These are phyloP conservation scores for Gonium pectorale DNA, from an alignment of 139 green algal species.

Conservation along the genomic window DNA sequence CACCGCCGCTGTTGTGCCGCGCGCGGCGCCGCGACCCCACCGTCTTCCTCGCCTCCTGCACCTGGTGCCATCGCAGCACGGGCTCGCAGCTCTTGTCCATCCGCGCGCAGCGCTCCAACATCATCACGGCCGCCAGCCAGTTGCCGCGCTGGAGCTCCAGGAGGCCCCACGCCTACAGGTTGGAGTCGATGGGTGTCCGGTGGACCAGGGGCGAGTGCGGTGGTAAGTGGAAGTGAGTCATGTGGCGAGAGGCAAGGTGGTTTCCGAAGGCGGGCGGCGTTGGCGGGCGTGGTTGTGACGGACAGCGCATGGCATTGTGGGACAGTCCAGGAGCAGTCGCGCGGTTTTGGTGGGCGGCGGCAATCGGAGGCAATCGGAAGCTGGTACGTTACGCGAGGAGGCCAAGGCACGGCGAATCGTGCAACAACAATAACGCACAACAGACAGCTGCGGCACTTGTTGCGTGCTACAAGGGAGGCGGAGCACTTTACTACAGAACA, in stretches of 20 bases:
- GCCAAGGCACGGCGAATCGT: background rate
- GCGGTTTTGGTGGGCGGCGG: background rate
- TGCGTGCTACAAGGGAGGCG: too few relatives aligned
- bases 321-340: background rate
- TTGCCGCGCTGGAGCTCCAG: constrained; percentile 87
- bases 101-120: constrained; percentile 70
- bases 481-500: too few relatives aligned
- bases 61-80: constrained; percentile 51
- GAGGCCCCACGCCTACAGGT: constrained; percentile 77
- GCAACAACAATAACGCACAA: background rate
- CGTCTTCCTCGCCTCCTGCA: constrained; percentile 36
- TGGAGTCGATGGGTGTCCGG: too few relatives aligned
- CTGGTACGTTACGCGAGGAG: background rate
- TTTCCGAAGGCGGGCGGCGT: background rate
- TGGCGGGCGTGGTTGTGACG: background rate
- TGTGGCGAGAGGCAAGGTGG: background rate
- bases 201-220: background rate
- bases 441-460: background rate
- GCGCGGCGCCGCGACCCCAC: constrained; percentile 40
- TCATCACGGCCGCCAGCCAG: constrained; percentile 68
- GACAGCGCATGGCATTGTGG: background rate
- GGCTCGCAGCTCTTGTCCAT: constrained; percentile 45
- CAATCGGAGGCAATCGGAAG: background rate
- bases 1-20: too few relatives aligned
- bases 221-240: too few relatives aligned